Conservation (phyloP, 192 early-diverging fungal genomes). For the Spizellomyces sp. region DNA sequence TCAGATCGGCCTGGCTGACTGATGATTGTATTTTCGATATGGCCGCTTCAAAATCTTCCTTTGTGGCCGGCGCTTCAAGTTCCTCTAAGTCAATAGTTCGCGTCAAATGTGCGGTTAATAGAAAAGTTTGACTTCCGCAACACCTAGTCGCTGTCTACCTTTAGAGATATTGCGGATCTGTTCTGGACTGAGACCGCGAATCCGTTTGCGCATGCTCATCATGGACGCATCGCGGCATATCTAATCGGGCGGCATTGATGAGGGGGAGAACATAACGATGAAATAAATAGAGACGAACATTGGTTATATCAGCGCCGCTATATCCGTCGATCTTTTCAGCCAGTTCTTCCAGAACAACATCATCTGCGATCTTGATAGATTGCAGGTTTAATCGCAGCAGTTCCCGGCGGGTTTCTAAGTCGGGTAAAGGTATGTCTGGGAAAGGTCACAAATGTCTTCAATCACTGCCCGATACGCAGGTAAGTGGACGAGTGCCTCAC, state of each 20-base stretch:
- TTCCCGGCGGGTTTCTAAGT: slow-evolving; percentile 50
- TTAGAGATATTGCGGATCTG: slow-evolving; percentile 57
- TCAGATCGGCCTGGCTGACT: slow-evolving; percentile 56
- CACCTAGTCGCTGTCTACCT: slow-evolving; percentile 30
- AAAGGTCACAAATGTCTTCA: neutral
- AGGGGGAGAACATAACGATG: neutral
- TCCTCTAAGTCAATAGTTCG: slow-evolving; percentile 44
- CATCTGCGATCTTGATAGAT: slow-evolving; percentile 48
- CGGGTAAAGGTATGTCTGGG: slow-evolving; percentile 61
- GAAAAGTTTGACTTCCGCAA: slow-evolving; percentile 21
- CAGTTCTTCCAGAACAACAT: slow-evolving; percentile 53
- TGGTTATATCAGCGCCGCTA: slow-evolving; percentile 65
- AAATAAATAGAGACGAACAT: slow-evolving; percentile 37
- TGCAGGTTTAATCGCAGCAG: slow-evolving; percentile 56
- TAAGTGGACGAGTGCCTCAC: slow-evolving; percentile 31
- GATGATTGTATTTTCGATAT: slow-evolving; percentile 60
- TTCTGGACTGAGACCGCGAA: slow-evolving; percentile 55
- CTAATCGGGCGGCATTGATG: slow-evolving; percentile 16
- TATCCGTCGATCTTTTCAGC: slow-evolving; percentile 59
- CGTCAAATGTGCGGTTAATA: neutral
- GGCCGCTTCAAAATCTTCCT: slow-evolving; percentile 54
- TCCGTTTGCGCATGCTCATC: slow-evolving; percentile 63
- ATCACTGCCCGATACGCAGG: neutral
- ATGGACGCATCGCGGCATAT: slow-evolving; percentile 59
- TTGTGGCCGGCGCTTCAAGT: slow-evolving; percentile 54